Conservation (phyloP, 176 grass and related monocot genomes). For the Oryza glumipatula region DNA sequence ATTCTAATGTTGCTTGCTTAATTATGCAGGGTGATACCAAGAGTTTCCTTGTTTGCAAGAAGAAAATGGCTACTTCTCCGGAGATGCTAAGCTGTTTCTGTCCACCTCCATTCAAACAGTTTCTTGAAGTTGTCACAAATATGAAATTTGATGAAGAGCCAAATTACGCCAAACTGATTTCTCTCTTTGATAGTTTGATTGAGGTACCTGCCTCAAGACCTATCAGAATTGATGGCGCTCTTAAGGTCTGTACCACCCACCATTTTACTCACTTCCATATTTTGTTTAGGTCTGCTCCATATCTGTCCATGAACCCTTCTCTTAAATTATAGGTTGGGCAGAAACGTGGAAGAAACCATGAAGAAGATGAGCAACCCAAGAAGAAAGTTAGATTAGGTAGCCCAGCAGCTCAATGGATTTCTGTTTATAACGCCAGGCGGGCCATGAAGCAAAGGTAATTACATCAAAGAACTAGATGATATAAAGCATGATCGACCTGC, state of each 20-base stretch:
- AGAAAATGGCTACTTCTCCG: slow-evolving; percentile 88
- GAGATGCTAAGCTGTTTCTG: slow-evolving; percentile 83
- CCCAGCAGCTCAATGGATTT: slow-evolving; percentile 89
- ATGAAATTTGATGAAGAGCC: slow-evolving; percentile 98
- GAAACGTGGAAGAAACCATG: slow-evolving; percentile 91
- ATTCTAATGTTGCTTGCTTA: slow-evolving; percentile 41
- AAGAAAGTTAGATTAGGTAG: slow-evolving; percentile 92
- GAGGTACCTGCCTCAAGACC: slow-evolving; percentile 71
- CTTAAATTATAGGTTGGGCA: slow-evolving; percentile 75
- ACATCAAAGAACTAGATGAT: slow-evolving; percentile 32
- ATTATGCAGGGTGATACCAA: slow-evolving; percentile 85
- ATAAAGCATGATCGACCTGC: slow-evolving; percentile 10
- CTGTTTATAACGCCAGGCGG: slow-evolving; percentile 85
- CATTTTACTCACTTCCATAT: slow-evolving; percentile 22
- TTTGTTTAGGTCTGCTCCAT: slow-evolving; percentile 24
- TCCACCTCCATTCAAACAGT: slow-evolving; percentile 89
- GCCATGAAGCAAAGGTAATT: slow-evolving; percentile 96
- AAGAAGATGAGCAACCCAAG: slow-evolving; percentile 90
- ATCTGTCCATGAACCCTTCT: slow-evolving; percentile 5
- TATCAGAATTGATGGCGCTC: slow-evolving; percentile 95
- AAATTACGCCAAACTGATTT: slow-evolving; percentile 89
- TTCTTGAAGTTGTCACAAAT: slow-evolving; percentile 86
- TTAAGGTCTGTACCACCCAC: slow-evolving; percentile 60
- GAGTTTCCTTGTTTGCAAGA: slow-evolving; percentile 96
- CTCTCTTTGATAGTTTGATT: slow-evolving; percentile 84